Evolutionary conservation across 441 rosid species (phyloP).

Genomic region (Populus tomentosa): DNA sequence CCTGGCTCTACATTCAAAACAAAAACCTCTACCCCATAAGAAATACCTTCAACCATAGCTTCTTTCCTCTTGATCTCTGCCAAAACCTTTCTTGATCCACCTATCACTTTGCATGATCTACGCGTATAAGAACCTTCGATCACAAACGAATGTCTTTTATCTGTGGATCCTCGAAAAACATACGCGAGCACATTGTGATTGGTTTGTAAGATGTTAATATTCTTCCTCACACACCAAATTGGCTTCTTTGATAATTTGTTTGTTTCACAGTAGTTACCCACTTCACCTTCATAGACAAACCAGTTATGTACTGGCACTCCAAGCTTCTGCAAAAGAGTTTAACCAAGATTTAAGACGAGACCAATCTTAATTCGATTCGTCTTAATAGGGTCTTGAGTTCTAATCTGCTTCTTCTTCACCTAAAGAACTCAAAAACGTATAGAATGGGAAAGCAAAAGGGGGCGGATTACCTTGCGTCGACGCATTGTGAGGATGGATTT

Average conservation of each 20-base stretch:
- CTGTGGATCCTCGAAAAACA: constrained; percentile 29
- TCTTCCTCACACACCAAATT: constrained; percentile 48
- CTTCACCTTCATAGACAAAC: constrained; percentile 64
- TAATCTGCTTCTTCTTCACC: not conserved
- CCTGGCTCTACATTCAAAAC: constrained; percentile 44
- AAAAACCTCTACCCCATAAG: constrained; percentile 67
- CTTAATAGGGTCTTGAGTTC: not conserved
- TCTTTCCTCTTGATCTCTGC: constrained; percentile 70
- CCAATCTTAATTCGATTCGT: not conserved
- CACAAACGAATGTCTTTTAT: constrained; percentile 32
- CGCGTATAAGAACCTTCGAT: constrained; percentile 63
- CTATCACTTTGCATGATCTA: constrained; percentile 55
- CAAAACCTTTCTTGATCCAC: constrained; percentile 41
- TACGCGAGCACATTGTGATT: constrained; percentile 42
- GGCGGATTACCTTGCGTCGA: constrained; percentile 53
- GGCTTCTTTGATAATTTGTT: constrained; percentile 34
- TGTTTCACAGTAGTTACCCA: not conserved
- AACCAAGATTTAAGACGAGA: not conserved
- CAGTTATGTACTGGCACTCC: constrained; percentile 40
- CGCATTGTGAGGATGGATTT: constrained; percentile 54
- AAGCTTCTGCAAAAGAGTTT: constrained; percentile 39
- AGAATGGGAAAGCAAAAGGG: too few relatives aligned
- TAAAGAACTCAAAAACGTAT: not conserved
- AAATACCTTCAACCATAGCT: constrained; percentile 32
- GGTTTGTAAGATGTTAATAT: constrained; percentile 1